A percentile compares a stretch with the other conserved stretches of the same genome.
Conservation (phyloP, 495 filamentous ascomycete genomes). For the Choiromyces venosus region DNA sequence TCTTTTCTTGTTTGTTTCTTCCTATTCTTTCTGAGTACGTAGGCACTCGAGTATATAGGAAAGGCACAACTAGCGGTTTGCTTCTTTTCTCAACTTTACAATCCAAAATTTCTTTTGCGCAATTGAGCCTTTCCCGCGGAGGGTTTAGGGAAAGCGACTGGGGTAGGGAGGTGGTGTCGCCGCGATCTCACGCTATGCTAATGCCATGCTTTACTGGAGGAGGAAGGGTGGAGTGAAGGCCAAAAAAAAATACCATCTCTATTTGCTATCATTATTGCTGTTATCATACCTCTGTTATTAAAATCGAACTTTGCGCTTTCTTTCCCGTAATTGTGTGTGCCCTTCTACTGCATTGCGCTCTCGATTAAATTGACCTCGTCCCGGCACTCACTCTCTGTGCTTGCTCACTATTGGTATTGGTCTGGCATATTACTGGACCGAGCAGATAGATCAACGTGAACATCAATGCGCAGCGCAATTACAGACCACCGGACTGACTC, state of each 20-base stretch:
- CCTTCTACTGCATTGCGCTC: neutral
- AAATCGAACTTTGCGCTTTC: no score
- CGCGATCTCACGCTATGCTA: neutral
- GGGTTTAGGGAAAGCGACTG: neutral
- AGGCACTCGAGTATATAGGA: neutral
- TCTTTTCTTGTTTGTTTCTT: no score
- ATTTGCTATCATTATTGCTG: neutral
- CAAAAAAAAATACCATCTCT: neutral
- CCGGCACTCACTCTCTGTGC: neutral
- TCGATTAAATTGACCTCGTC: neutral
- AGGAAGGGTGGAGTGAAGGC: neutral
- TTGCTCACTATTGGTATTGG: no score
- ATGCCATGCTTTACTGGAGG: neutral
- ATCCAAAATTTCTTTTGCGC: neutral
- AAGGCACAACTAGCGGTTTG: neutral
- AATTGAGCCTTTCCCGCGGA: neutral
- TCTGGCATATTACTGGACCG: neutral
- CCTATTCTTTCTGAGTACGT: neutral
- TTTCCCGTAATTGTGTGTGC: neutral
- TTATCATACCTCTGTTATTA: neutral
- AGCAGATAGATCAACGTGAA: neutral
- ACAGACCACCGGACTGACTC: neutral
- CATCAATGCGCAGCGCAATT: neutral
- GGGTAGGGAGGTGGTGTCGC: neutral
- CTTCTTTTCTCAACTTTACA: neutral